These are phyloP conservation scores for Dactylellina leptospora DNA, from an alignment of 2,329 filamentous ascomycete genomes.

Conservation along the genomic window DNA sequence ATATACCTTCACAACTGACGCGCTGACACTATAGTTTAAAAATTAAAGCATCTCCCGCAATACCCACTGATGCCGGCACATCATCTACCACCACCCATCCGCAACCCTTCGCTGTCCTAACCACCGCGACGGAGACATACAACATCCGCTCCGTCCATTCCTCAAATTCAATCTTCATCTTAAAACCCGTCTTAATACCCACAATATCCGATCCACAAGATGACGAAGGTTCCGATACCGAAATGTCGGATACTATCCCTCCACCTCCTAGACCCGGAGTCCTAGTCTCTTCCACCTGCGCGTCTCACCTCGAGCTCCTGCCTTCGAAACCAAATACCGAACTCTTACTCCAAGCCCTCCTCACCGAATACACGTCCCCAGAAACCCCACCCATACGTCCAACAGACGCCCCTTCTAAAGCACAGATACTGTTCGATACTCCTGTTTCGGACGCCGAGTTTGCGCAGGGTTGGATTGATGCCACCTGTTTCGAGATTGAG, in stretches of 20 bases:
- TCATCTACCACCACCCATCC: slow-evolving; percentile 10
- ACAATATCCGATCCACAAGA: slow-evolving; percentile 25
- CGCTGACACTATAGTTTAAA: slow-evolving; percentile 54
- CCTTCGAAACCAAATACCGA: slow-evolving; percentile 50
- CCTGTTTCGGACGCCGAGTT: slow-evolving; percentile 55
- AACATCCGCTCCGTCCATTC: slow-evolving; percentile 57
- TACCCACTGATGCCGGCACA: not conserved
- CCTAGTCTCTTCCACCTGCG: slow-evolving; percentile 54
- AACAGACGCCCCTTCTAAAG: slow-evolving; percentile 21
- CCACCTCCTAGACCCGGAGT: slow-evolving; percentile 37
- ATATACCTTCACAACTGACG: not conserved
- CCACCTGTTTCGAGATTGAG: slow-evolving; percentile 52
- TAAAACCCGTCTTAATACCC: slow-evolving; percentile 52
- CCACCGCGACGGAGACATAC: slow-evolving; percentile 56
- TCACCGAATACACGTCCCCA: slow-evolving; percentile 35
- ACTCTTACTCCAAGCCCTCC: slow-evolving; percentile 20
- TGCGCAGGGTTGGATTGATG: slow-evolving; percentile 51
- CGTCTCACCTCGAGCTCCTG: slow-evolving; percentile 55
- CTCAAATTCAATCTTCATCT: slow-evolving; percentile 56
- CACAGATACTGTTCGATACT: slow-evolving; percentile 21
- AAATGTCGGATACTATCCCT: slow-evolving; percentile 28
- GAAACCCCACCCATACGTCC: slow-evolving; percentile 8
- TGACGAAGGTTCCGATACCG: slow-evolving; percentile 32
- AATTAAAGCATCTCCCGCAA: slow-evolving; percentile 54
- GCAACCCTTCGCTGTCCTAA: slow-evolving; percentile 55